Evolutionary conservation across 176 grass and related monocot genomes (phyloP).

Genomic region (Bonia amplexicaulis): DNA sequence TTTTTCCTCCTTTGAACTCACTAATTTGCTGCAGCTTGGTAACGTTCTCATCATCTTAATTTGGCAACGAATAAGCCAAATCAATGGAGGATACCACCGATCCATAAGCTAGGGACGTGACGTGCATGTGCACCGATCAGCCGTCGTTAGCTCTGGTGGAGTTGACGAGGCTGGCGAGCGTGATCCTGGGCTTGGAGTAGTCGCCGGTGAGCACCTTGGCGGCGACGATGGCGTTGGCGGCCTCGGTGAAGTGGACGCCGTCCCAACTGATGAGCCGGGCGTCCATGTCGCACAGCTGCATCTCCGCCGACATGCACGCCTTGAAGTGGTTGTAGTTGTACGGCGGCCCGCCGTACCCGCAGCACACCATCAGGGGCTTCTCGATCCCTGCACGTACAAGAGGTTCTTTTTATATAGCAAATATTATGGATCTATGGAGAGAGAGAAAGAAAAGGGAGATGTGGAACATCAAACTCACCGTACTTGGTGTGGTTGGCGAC

Average conservation of each 20-base stretch:
- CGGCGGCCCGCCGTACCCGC: constrained; percentile 75
- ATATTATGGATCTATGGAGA: too few relatives aligned
- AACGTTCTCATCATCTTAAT: neutral
- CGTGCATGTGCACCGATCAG: neutral
- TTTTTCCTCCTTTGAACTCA: neutral
- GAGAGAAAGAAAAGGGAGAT: neutral
- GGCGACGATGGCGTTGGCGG: constrained; percentile 49
- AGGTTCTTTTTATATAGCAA: neutral
- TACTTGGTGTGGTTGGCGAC: constrained; percentile 44
- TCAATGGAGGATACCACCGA: neutral
- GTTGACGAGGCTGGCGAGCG: constrained; percentile 43
- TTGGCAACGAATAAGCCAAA: neutral
- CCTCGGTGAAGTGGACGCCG: constrained; percentile 68
- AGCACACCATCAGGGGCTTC: constrained; percentile 68
- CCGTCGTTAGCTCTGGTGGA: constrained; percentile 37
- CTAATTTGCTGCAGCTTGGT: neutral
- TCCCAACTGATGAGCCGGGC: constrained; percentile 72
- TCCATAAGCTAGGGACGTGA: neutral
- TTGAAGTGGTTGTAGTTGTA: constrained; percentile 74
- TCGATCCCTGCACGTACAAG: constrained; percentile 30
- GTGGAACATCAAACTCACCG: neutral
- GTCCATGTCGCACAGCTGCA: constrained; percentile 48
- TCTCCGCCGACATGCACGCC: constrained; percentile 45
- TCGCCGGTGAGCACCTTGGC: constrained; percentile 55
- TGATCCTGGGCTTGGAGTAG: constrained; percentile 59